Percentiles rank a stretch among this genome's conserved stretches.
Conservation (phyloP, 2,329 filamentous ascomycete species). For the Furcasterigmium furcatum region DNA sequence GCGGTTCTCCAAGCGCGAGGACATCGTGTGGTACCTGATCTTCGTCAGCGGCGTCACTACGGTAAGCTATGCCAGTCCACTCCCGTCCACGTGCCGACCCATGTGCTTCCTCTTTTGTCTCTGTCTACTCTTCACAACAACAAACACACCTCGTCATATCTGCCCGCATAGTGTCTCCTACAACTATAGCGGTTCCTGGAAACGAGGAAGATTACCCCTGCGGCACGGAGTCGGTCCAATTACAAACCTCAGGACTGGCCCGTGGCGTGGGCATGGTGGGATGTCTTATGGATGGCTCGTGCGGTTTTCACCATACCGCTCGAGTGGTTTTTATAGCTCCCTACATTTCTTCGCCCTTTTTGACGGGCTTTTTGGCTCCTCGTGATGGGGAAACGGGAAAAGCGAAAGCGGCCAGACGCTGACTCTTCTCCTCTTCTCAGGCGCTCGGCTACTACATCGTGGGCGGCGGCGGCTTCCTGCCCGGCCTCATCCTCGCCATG, state of each 20-base stretch:
- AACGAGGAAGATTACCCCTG: slow-evolving; percentile 77
- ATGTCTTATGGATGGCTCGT: slow-evolving; percentile 68
- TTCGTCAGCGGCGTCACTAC: slow-evolving; percentile 70
- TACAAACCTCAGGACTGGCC: slow-evolving; percentile 61
- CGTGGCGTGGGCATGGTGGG: slow-evolving; percentile 74
- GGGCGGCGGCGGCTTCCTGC: slow-evolving; percentile 47
- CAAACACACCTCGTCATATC: slow-evolving; percentile 57
- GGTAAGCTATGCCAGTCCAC: slow-evolving; percentile 57
- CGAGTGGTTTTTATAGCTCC: slow-evolving; percentile 59
- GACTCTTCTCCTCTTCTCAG: slow-evolving; percentile 25
- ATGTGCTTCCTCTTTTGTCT: background rate
- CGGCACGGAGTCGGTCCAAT: slow-evolving; percentile 56
- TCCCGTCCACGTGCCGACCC: slow-evolving; percentile 5
- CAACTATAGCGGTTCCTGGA: slow-evolving; percentile 83
- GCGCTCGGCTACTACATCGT: slow-evolving; percentile 49
- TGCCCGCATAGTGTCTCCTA: slow-evolving; percentile 71
- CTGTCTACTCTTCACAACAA: background rate
- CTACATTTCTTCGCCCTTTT: slow-evolving; percentile 46
- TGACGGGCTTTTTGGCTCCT: slow-evolving; percentile 11
- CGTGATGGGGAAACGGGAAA: slow-evolving; percentile 9
- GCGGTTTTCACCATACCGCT: slow-evolving; percentile 54
- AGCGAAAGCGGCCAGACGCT: background rate
- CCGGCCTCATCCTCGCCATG: slow-evolving; percentile 74
- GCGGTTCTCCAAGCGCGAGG: slow-evolving; percentile 71
- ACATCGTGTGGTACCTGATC: slow-evolving; percentile 75